A percentile compares a stretch with the other conserved stretches of the same genome.
Conservation (phyloP, 768 basidiomycete species). For the Russula abietina region DNA sequence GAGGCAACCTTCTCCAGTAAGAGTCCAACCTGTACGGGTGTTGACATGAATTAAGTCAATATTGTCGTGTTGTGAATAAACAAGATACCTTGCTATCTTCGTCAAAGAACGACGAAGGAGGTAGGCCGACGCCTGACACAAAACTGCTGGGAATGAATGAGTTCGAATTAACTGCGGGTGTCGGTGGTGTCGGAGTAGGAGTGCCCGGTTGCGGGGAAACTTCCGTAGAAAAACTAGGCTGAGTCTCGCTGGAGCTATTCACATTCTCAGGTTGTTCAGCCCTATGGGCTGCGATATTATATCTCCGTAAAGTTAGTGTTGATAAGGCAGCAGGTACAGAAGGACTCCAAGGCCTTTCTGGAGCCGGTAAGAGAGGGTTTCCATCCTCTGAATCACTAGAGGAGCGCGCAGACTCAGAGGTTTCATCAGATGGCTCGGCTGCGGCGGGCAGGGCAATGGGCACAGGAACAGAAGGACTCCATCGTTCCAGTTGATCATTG, state of each 20-base stretch:
- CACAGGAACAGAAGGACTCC: conserved; percentile 18
- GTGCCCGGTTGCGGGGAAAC: background rate
- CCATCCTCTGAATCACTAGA: conserved; percentile 5
- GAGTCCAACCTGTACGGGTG: background rate
- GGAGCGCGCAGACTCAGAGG: conserved; percentile 8
- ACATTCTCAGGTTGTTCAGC: background rate
- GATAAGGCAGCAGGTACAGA: conserved; percentile 20
- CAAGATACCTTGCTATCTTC: conserved; percentile 9
- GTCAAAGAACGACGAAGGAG: conserved; percentile 14
- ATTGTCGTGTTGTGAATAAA: background rate
- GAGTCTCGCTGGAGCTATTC: background rate
- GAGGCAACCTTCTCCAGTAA: background rate
- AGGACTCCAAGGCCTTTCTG: conserved; percentile 22
- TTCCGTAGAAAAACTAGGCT: background rate
- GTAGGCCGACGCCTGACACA: conserved; percentile 39
- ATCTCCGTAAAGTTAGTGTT: conserved; percentile 10
- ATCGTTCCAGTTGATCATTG: conserved; percentile 7
- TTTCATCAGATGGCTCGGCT: conserved; percentile 1
- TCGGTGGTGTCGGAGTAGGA: conserved; percentile 22
- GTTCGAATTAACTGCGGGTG: conserved; percentile 23
- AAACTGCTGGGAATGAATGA: conserved; percentile 50
- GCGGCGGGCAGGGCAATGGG: background rate
- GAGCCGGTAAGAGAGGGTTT: background rate
- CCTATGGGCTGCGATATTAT: conserved; percentile 2
- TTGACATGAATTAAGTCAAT: background rate